These are phyloP conservation scores for Paramyrothecium roridum DNA, from an alignment of 2,329 filamentous ascomycete species.

Conservation along the genomic window DNA sequence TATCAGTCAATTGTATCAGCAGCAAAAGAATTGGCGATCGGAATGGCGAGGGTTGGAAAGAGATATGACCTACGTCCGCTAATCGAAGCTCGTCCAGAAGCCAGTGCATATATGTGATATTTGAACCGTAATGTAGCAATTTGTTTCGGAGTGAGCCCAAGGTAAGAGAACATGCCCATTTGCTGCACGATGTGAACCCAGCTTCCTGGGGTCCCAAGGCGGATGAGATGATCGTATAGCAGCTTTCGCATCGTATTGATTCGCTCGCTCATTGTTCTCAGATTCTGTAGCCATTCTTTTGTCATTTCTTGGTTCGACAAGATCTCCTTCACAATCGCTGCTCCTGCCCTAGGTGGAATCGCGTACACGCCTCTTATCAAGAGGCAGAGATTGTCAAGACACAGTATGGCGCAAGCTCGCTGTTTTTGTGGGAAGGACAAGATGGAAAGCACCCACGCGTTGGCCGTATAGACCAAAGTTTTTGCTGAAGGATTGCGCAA, in stretches of 20 bases:
- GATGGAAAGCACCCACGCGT: conserved; percentile 92
- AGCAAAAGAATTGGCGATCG: neutral
- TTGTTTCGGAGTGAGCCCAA: conserved; percentile 69
- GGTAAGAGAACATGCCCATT: conserved; percentile 99
- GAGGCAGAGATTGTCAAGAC: conserved; percentile 33
- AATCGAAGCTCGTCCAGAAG: conserved; percentile 14
- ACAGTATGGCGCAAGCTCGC: conserved; percentile 74
- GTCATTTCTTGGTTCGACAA: conserved; percentile 80
- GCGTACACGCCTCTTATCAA: conserved; percentile 95
- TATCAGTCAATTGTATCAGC: conserved; percentile 49
- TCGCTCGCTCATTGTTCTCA: conserved; percentile 88
- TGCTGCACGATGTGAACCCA: conserved; percentile 98
- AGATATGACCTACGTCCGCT: conserved; percentile 11
- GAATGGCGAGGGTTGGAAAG: neutral
- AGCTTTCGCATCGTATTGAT: conserved; percentile 87
- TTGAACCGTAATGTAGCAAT: conserved; percentile 66
- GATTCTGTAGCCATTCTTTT: conserved; percentile 85
- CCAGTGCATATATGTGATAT: conserved; percentile 70
- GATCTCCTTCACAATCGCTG: conserved; percentile 79
- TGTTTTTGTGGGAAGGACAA: conserved; percentile 55
- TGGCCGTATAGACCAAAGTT: conserved; percentile 98
- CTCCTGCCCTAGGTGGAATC: conserved; percentile 91
- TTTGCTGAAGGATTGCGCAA: conserved; percentile 95
- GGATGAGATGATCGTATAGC: conserved; percentile 77
- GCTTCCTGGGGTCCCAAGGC: conserved; percentile 76